phyloP scores from a whole-genome alignment of 495 filamentous ascomycete genomes.

The Aspergillus coremiiformis region DNA sequence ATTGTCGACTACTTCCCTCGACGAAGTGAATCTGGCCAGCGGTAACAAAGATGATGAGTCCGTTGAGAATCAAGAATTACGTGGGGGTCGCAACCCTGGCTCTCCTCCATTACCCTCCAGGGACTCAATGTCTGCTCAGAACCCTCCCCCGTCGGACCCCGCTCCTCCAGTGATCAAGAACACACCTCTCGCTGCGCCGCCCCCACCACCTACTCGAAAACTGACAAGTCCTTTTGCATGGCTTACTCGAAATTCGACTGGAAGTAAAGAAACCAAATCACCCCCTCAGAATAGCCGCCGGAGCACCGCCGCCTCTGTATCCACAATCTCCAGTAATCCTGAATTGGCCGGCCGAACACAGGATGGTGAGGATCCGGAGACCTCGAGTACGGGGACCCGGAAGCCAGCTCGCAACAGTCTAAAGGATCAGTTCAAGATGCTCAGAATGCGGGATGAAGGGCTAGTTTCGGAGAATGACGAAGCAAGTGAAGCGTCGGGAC shows the following conservation, averaged over 20 bases:
- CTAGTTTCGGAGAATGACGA: conserved; percentile 41
- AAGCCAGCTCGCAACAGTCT: conserved; percentile 58
- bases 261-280: conserved; percentile 52
- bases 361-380: conserved; percentile 52
- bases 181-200: conserved; percentile 34
- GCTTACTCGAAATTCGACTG: conserved; percentile 66
- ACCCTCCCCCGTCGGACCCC: conserved; percentile 39
- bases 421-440: conserved; percentile 77
- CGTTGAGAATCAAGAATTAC: conserved; percentile 14
- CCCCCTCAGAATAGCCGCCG: conserved; percentile 43
- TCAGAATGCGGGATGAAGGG: conserved; percentile 74
- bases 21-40: conserved; percentile 63
- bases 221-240: conserved; percentile 76
- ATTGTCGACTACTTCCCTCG: conserved; percentile 57
- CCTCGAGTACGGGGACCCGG: conserved; percentile 33
- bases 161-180: conserved; percentile 34
- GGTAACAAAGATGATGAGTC: conserved; percentile 35
- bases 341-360: conserved; percentile 65
- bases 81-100: conserved; percentile 24
- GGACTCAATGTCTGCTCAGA: conserved; percentile 39
- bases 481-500: conserved; percentile 29
- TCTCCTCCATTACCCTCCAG: conserved; percentile 44
- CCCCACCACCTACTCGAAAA: conserved; percentile 50
- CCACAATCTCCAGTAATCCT: conserved; percentile 64
- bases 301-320: conserved; percentile 69